Evolutionary conservation across 2,329 filamentous ascomycete species (phyloP).

Genomic region (Sclerotinia trifoliorum): DNA sequence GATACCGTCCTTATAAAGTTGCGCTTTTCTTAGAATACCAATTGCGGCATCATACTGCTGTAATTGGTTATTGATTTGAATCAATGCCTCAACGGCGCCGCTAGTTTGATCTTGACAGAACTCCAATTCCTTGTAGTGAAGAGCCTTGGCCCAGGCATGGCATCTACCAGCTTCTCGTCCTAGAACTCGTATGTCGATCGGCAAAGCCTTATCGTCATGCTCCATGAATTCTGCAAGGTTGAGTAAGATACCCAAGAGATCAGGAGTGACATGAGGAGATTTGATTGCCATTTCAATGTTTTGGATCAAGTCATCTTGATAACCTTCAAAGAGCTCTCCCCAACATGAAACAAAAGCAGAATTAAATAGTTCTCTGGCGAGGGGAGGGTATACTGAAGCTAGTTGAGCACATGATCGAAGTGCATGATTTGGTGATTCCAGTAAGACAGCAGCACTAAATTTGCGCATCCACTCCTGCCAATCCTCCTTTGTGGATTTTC

Average conservation of each 20-base stretch:
- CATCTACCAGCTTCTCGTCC: constrained; percentile 95
- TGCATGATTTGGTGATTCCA: constrained; percentile 94
- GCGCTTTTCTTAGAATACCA: constrained; percentile 92
- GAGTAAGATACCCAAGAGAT: constrained; percentile 88
- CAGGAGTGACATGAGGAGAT: constrained; percentile 91
- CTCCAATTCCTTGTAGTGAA: constrained; percentile 98
- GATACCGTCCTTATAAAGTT: constrained; percentile 89
- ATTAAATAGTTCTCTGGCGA: constrained; percentile 94
- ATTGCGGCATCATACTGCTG: constrained; percentile 98
- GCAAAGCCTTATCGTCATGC: constrained; percentile 96
- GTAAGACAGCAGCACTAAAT: constrained; percentile 91
- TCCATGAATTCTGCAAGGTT: constrained; percentile 99
- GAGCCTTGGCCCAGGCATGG: constrained; percentile 94
- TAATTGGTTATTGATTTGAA: constrained; percentile 98
- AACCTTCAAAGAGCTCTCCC: constrained; percentile 95
- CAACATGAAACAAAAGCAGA: constrained; percentile 98
- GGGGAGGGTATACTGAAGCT: constrained; percentile 84
- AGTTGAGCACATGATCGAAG: constrained; percentile 88
- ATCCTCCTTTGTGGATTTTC: constrained; percentile 96
- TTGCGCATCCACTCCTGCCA: constrained; percentile 99
- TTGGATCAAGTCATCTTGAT: constrained; percentile 92
- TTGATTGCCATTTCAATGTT: constrained; percentile 96
- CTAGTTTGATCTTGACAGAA: constrained; percentile 97
- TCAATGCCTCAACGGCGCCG: constrained; percentile 91
- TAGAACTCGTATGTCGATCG: constrained; percentile 92